These are phyloP conservation scores for Linum lewisii DNA, from an alignment of 345 rosid genomes.

Conservation along the genomic window DNA sequence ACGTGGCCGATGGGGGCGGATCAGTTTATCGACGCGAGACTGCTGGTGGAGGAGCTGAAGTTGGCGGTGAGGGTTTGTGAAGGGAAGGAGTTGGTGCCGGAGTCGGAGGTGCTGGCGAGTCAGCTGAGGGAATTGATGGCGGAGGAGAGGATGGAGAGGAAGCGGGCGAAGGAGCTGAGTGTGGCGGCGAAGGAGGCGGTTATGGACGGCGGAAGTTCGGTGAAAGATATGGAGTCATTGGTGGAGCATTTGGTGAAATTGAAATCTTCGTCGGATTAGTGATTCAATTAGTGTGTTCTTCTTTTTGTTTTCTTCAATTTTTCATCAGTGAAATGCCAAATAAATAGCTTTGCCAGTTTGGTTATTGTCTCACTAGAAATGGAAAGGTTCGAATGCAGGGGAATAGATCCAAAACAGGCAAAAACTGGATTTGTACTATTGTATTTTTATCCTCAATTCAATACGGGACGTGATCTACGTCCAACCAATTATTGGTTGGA, in stretches of 20 bases:
- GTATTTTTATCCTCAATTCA: too few species aligned
- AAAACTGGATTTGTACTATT: too few species aligned
- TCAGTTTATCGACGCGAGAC: neutral
- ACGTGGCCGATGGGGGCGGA: slow-evolving; percentile 17
- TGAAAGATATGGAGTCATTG: slow-evolving; percentile 4
- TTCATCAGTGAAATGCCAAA: too few species aligned
- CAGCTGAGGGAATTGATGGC: neutral
- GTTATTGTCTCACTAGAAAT: too few species aligned
- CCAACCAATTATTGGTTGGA: too few species aligned
- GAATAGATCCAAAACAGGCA: too few species aligned
- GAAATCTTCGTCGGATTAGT: neutral
- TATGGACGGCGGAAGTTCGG: slow-evolving; percentile 9
- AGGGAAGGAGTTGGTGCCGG: slow-evolving; percentile 1
- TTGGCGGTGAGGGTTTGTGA: slow-evolving; percentile 5
- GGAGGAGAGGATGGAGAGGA: neutral
- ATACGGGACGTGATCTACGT: too few species aligned
- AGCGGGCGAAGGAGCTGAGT: neutral
- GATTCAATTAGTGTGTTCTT: too few species aligned
- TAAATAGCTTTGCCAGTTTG: too few species aligned
- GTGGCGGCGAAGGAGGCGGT: slow-evolving; percentile 7
- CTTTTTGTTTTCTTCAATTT: too few species aligned
- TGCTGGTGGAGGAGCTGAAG: slow-evolving; percentile 8
- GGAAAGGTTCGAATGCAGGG: too few species aligned
- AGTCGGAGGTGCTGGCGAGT: neutral
- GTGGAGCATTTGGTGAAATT: neutral